Percentiles rank a stretch among this genome's conserved stretches.
Conservation (phyloP, 2,329 filamentous ascomycete species). For the Ophiostoma himal-ulmi region DNA sequence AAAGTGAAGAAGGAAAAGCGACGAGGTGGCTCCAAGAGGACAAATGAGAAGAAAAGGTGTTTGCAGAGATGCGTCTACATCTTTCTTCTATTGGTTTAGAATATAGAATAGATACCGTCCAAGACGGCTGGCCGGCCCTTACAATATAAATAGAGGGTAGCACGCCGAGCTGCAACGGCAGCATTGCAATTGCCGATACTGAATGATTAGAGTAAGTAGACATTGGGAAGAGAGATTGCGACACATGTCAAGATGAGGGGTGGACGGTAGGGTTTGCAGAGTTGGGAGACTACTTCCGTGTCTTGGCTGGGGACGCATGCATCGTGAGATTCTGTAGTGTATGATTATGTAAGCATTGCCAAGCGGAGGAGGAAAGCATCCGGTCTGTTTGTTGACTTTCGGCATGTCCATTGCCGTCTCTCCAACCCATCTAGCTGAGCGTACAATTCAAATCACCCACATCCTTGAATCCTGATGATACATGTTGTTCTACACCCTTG, state of each 20-base stretch:
- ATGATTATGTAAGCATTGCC: not conserved
- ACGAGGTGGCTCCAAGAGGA: too few relatives aligned
- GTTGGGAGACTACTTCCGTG: not conserved
- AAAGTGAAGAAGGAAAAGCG: not conserved
- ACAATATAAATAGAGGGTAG: not conserved
- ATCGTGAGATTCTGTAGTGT: not conserved
- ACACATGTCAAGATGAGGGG: constrained; percentile 6
- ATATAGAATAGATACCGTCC: not conserved
- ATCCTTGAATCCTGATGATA: too few relatives aligned
- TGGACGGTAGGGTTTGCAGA: not conserved
- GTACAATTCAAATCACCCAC: too few relatives aligned
- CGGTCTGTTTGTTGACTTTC: too few relatives aligned
- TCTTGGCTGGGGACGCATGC: not conserved
- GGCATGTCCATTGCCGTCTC: too few relatives aligned
- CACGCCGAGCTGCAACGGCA: not conserved
- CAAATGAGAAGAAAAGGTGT: not conserved
- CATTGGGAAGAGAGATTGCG: not conserved
- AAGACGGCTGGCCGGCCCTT: not conserved
- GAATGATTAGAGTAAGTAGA: not conserved
- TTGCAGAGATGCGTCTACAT: too few relatives aligned
- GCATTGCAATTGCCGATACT: not conserved
- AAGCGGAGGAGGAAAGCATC: too few relatives aligned
- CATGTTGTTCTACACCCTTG: too few relatives aligned
- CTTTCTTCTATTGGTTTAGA: too few relatives aligned
- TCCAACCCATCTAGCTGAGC: too few relatives aligned